Percentiles rank a stretch among this genome's conserved stretches.
Evolutionary conservation across 495 filamentous ascomycete genomes (phyloP).

Genomic region (Aspergillus incahuasiensis): DNA sequence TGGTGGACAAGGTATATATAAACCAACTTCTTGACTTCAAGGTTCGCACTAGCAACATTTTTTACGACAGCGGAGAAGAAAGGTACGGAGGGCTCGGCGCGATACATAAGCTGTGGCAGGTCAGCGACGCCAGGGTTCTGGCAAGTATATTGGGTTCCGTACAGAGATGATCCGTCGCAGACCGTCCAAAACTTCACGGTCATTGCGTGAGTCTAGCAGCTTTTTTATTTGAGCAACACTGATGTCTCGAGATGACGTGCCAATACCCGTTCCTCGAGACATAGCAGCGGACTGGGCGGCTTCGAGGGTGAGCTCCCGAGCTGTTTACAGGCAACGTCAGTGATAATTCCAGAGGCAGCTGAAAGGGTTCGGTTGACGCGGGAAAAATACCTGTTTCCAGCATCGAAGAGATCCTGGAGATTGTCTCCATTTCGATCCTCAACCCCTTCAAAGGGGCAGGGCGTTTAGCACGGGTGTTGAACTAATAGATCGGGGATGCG

Average conservation of each 20-base stretch:
- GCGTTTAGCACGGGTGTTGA: background rate
- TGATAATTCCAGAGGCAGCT: background rate
- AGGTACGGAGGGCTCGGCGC: slow-evolving; percentile 70
- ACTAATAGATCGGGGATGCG: slow-evolving; percentile 11
- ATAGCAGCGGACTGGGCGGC: slow-evolving; percentile 76
- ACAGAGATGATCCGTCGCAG: slow-evolving; percentile 86
- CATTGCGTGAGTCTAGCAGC: slow-evolving; percentile 88
- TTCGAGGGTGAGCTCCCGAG: slow-evolving; percentile 93
- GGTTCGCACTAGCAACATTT: slow-evolving; percentile 83
- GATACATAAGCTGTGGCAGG: slow-evolving; percentile 79
- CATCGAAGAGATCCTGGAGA: slow-evolving; percentile 85
- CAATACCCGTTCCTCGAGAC: slow-evolving; percentile 35
- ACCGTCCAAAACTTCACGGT: slow-evolving; percentile 88
- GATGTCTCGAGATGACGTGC: slow-evolving; percentile 41
- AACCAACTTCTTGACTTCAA: slow-evolving; percentile 95
- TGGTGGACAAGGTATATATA: slow-evolving; percentile 96
- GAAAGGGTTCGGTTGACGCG: background rate
- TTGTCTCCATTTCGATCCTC: slow-evolving; percentile 75
- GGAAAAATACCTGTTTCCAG: slow-evolving; percentile 75
- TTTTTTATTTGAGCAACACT: slow-evolving; percentile 75
- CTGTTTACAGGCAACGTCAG: slow-evolving; percentile 43
- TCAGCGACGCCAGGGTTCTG: slow-evolving; percentile 18
- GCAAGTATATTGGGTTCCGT: slow-evolving; percentile 39
- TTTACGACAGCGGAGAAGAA: slow-evolving; percentile 96
- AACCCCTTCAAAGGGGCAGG: slow-evolving; percentile 18